Evolutionary conservation across 805 yeast genomes (phyloP), one percentile per base, ranked within the genome.

Genomic region (Clavispora santaluciae): DNA sequence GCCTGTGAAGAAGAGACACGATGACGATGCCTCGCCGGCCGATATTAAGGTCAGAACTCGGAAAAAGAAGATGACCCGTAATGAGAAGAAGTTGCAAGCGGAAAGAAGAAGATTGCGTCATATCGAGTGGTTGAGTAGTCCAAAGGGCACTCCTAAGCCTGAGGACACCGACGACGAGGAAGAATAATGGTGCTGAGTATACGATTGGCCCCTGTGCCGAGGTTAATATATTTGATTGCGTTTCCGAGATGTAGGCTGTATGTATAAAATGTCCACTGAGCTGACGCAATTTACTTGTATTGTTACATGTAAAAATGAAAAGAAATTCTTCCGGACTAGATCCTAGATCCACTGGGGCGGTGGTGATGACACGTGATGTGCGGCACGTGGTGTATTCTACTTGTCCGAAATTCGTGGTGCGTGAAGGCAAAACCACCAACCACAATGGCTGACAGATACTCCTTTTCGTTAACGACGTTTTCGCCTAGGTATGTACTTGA

Each of bases 71-170:
- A 71, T 93, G 80, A 93, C 98, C 22, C 83, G 99, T 78, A 91
- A 91, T 61, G 97, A 91, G 57, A 81, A 87, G 82, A 91, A 91
- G 71, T 69, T 73, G 35, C 89, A 90, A 67, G 95, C 83, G 28
- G 95, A 86, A 64, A 83, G 98, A 72, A 85, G 98, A 72, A 83
- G 99, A 68, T 69, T 88, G 64, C 82, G 98, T 68, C 86, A 91
- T 64, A 73, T 91, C 40, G 96, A 86, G 55, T 91, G 99, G 99
- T 76, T 91, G 60, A 83, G 82, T 53, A 79, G 95, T 55, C 96
- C 99, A 51, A 93, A 93, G 80, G 99, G 99, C 23, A 93, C 99
- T 16, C 98, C 98, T 53, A 86, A 85, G 61, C 95, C 96, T 5
- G 80, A 73, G 22, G 95, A 93, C 58, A 83, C 97, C 28, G 98